Percentiles rank a stretch among this genome's conserved stretches.
phyloP scores from a whole-genome alignment of 2,329 filamentous ascomycete genomes.

The Penicillium sp. region DNA sequence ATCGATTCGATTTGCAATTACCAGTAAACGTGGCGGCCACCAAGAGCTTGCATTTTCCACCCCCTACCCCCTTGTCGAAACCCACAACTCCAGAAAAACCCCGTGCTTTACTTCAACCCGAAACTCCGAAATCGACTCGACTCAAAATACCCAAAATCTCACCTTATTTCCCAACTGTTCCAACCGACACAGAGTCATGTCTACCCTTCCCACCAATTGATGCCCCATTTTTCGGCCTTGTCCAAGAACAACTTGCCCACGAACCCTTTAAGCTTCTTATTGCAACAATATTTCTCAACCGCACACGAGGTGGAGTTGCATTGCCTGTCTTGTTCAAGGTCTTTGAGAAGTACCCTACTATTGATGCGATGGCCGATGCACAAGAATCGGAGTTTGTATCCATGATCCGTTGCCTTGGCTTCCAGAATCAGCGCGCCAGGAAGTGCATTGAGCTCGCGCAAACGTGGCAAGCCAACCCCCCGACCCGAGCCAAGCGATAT shows the following conservation, averaged over 20 bases:
- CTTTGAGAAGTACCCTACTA: conserved; percentile 69
- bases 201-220: conserved; percentile 69
- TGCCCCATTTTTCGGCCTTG: conserved; percentile 70
- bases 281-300: conserved; percentile 82
- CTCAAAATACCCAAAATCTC: conserved; percentile 39
- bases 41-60: background rate
- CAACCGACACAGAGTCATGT: conserved; percentile 46
- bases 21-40: background rate
- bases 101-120: background rate
- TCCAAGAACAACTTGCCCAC: conserved; percentile 77
- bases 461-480: conserved; percentile 68
- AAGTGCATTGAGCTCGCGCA: conserved; percentile 73
- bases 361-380: conserved; percentile 64
- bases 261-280: conserved; percentile 81
- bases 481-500: conserved; percentile 61
- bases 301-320: conserved; percentile 73
- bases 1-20: conserved; percentile 1
- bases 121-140: conserved; percentile 17
- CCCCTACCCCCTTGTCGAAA: background rate
- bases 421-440: conserved; percentile 69
- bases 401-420: conserved; percentile 72
- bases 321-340: conserved; percentile 76
- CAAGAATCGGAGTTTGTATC: conserved; percentile 59
- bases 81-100: conserved; percentile 10
- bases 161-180: conserved; percentile 47